Evolutionary conservation across 345 rosid species (phyloP), one percentile per base, ranked within the genome.

Genomic region (Eucalyptus pauciflora): DNA sequence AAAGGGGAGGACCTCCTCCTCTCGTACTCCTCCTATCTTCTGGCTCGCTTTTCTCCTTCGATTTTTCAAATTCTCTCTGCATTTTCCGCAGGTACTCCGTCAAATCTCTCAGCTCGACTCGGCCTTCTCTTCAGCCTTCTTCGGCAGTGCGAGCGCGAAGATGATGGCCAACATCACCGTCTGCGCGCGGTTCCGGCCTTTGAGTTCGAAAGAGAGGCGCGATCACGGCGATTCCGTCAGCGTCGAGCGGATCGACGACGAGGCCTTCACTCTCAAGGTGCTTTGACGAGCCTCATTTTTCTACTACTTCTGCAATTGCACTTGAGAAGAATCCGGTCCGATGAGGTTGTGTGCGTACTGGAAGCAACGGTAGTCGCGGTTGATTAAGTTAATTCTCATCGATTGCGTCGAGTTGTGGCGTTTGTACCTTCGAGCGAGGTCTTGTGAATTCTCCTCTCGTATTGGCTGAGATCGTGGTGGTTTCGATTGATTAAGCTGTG

Each of bases 111-210:
- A 15, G 10, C 76, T 64, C 37, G 20, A 15, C 15, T 7, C 76
- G 41, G 76, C 76, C 37, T 64, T 14, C 37, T 13, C 71, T 2
- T 6, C 71, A 1, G 71, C 18, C 25, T 56, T 56, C 76, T 7
- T 7, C 76, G 76, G 76, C 20, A 8, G 37, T 1, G 11, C 76
- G 0, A 8, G 16, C 5, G 76, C 76, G 10, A 31, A 14, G 88
- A 79, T 11, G 31, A 94, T 94, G 98, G 90, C 98, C 46, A 96
- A 93, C 50, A 89, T 96, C 60, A 95, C 98, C 7, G 97, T 97
- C 25, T 97, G 98, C 83, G 94, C 94, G 86, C 96, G 99, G 67
- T 95, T 97, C 91, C 90, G 99, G 93, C 98, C 99, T 12, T 81
- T 95, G 90, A 96, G 94, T 87, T 90, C 96, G 18, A 94, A 91